Percentiles rank a stretch among this genome's conserved stretches.
Conservation (phyloP, 441 rosid species). For the Croton setiger region DNA sequence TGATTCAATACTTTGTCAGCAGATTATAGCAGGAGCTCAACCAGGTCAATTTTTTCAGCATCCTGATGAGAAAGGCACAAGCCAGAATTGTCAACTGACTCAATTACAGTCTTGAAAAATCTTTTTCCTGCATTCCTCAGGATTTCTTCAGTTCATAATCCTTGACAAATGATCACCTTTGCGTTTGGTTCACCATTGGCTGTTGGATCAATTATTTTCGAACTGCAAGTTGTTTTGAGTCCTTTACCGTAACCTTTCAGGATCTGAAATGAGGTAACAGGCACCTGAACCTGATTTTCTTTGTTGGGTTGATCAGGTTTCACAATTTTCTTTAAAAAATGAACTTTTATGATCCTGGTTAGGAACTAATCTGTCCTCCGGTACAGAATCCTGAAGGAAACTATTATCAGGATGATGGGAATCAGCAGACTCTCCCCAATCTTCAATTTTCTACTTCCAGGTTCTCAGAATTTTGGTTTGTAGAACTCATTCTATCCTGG, state of each 20-base stretch:
- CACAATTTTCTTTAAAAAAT: background rate
- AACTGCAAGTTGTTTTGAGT: constrained; percentile 2
- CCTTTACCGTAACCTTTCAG: constrained; percentile 4
- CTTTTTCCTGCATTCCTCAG: constrained; percentile 29
- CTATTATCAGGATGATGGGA: constrained; percentile 2
- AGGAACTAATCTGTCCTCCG: background rate
- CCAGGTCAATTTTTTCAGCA: constrained; percentile 37
- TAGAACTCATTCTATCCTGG: constrained; percentile 14
- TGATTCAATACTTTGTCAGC: constrained; percentile 40
- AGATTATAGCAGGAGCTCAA: constrained; percentile 36
- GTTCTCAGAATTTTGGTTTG: constrained; percentile 12
- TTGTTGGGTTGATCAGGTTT: background rate
- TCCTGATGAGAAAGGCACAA: constrained; percentile 33
- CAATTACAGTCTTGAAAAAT: constrained; percentile 12
- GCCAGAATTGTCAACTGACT: constrained; percentile 13
- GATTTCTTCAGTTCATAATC: constrained; percentile 25
- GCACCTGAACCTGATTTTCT: background rate
- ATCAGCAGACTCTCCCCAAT: constrained; percentile 9
- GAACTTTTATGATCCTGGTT: background rate
- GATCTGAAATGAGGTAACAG: background rate
- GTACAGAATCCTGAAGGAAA: background rate
- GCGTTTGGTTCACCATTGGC: background rate
- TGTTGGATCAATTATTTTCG: constrained; percentile 8
- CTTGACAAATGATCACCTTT: background rate
- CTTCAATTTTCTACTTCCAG: constrained; percentile 14